These are phyloP conservation scores for Acacia concinna DNA, from an alignment of 331 rosid genomes.

Conservation along the genomic window DNA sequence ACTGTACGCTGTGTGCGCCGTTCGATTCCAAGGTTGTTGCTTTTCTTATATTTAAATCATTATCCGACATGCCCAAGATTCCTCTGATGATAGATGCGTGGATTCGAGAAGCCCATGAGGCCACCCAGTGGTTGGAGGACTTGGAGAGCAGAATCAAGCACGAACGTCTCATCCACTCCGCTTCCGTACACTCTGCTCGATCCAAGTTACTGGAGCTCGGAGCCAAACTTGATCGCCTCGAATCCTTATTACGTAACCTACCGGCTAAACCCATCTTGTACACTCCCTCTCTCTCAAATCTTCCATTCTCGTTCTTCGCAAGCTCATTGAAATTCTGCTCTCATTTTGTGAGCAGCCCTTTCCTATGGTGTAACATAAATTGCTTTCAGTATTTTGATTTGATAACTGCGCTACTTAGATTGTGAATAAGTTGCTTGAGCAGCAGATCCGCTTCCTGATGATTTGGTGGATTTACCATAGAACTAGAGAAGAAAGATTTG, in stretches of 20 bases:
- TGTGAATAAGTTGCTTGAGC: not conserved
- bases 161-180: not conserved
- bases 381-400: not conserved
- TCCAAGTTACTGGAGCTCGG: constrained; percentile 35
- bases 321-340: not conserved
- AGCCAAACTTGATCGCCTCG: constrained; percentile 37
- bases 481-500: not conserved
- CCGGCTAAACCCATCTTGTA: constrained; percentile 36
- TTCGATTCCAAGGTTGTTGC: not conserved
- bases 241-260: constrained; percentile 36
- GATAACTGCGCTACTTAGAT: not conserved
- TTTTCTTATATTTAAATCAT: not conserved
- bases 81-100: constrained; percentile 33
- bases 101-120: constrained; percentile 40
- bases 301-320: not conserved
- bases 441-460: not conserved
- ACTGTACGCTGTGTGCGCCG: not conserved
- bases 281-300: not conserved
- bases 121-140: constrained; percentile 24
- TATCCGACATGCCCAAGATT: not conserved
- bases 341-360: not conserved
- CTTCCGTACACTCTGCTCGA: not conserved
- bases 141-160: constrained; percentile 23
- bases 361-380: not conserved
- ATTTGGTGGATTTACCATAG: not conserved